These are phyloP conservation scores for Yarrowia sp. DNA, from an alignment of 805 yeast species.

Conservation along the genomic window DNA sequence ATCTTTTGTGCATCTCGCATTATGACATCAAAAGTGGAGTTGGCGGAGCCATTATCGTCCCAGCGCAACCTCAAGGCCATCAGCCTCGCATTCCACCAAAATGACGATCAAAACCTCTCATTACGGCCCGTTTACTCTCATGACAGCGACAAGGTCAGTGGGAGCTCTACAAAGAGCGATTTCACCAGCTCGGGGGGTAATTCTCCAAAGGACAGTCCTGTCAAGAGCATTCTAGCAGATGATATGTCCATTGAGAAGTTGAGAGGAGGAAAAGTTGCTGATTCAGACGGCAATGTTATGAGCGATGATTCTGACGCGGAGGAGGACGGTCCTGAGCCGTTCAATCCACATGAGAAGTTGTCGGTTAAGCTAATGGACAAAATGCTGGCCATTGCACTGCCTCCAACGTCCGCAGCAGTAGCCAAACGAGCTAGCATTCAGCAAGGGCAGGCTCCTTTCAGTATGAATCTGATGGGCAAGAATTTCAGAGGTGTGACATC, in stretches of 20 bases:
- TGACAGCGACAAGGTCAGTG: neutral
- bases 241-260: neutral
- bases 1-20: neutral
- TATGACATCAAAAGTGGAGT: neutral
- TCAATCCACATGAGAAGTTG: slow-evolving; percentile 1
- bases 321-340: neutral
- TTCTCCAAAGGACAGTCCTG: neutral
- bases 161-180: neutral
- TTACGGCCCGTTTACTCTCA: neutral
- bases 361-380: slow-evolving; percentile 57
- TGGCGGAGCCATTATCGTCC: slow-evolving; percentile 4
- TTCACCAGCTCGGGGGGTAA: neutral
- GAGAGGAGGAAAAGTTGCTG: slow-evolving; percentile 1
- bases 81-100: neutral
- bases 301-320: neutral
- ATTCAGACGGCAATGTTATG: neutral
- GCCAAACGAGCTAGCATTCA: slow-evolving; percentile 54
- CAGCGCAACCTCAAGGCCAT: slow-evolving; percentile 15
- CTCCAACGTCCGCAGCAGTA: slow-evolving; percentile 46
- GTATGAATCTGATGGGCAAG: slow-evolving; percentile 65
- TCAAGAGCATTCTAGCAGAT: neutral
- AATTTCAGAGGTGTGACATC: slow-evolving; percentile 34
- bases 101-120: neutral
- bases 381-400: slow-evolving; percentile 67
- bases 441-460: slow-evolving; percentile 62